Percentiles rank a stretch among this genome's conserved stretches.
Conservation (phyloP, 257 asterid genomes). For the Gynochthodes officinalis region DNA sequence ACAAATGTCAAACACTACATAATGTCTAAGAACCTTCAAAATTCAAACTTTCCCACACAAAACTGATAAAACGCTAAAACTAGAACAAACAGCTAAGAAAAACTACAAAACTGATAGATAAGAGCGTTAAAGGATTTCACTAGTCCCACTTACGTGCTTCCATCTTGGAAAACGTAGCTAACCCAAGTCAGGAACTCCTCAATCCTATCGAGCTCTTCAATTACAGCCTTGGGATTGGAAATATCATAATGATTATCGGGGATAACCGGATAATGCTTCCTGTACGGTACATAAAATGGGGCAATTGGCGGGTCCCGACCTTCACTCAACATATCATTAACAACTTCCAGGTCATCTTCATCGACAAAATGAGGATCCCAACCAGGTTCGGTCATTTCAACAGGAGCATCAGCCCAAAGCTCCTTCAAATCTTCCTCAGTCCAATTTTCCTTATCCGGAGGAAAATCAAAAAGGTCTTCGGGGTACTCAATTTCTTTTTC, state of each 20-base stretch:
- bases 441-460: slow-evolving; percentile 84
- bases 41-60: background rate
- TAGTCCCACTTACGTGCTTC: slow-evolving; percentile 70
- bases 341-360: slow-evolving; percentile 50
- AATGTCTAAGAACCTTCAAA: background rate
- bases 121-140: background rate
- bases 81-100: background rate
- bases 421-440: slow-evolving; percentile 87
- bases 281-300: slow-evolving; percentile 84
- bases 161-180: slow-evolving; percentile 81
- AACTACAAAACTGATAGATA: background rate
- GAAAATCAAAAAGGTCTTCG: slow-evolving; percentile 68
- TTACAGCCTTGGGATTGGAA: slow-evolving; percentile 52
- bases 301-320: slow-evolving; percentile 84
- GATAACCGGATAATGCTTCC: slow-evolving; percentile 76
- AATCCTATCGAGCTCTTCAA: slow-evolving; percentile 97
- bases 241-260: slow-evolving; percentile 61
- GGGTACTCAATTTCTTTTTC: slow-evolving; percentile 20
- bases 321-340: slow-evolving; percentile 41
- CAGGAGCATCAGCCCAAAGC: slow-evolving; percentile 89
- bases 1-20: no score
- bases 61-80: slow-evolving; percentile 5
- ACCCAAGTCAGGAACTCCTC: slow-evolving; percentile 97
- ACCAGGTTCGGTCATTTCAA: slow-evolving; percentile 67
- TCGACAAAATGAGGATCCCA: slow-evolving; percentile 84